Evolutionary conservation across 2,329 filamentous ascomycete species (phyloP).

Genomic region (Exophiala phaeomuriformis): DNA sequence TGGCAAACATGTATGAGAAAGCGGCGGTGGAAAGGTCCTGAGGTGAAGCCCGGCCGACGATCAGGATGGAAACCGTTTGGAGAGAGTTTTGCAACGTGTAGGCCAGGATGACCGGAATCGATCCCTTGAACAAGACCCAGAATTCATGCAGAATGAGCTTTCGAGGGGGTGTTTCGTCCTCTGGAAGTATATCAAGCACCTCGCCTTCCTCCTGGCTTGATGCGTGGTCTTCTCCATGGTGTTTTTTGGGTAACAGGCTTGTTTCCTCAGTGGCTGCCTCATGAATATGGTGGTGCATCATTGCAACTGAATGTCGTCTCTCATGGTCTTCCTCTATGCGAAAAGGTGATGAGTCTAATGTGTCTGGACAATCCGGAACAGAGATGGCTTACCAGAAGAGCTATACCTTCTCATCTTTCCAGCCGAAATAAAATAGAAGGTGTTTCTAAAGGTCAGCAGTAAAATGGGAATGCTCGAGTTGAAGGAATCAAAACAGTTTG

Average conservation of each 20-base stretch:
- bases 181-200: constrained; percentile 23
- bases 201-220: constrained; percentile 21
- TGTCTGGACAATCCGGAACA: neutral
- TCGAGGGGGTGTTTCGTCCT: constrained; percentile 29
- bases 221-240: constrained; percentile 12
- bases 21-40: constrained; percentile 74
- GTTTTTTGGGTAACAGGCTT: constrained; percentile 36
- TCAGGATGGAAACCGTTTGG: constrained; percentile 72
- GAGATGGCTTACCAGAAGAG: constrained; percentile 9
- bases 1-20: constrained; percentile 90
- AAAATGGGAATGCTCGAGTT: neutral
- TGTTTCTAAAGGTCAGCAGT: neutral
- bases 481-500: no score
- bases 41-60: constrained; percentile 71
- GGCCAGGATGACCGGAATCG: constrained; percentile 71
- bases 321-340: constrained; percentile 11
- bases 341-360: neutral
- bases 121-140: constrained; percentile 59
- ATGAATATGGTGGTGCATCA: constrained; percentile 14
- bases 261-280: constrained; percentile 37
- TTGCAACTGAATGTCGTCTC: constrained; percentile 6
- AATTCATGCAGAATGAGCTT: constrained; percentile 52
- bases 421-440: neutral
- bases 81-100: constrained; percentile 81
- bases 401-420: constrained; percentile 16